phyloP scores from a whole-genome alignment of 2,329 filamentous ascomycete species.

The Paraphaeosphaeria sporulosa region DNA sequence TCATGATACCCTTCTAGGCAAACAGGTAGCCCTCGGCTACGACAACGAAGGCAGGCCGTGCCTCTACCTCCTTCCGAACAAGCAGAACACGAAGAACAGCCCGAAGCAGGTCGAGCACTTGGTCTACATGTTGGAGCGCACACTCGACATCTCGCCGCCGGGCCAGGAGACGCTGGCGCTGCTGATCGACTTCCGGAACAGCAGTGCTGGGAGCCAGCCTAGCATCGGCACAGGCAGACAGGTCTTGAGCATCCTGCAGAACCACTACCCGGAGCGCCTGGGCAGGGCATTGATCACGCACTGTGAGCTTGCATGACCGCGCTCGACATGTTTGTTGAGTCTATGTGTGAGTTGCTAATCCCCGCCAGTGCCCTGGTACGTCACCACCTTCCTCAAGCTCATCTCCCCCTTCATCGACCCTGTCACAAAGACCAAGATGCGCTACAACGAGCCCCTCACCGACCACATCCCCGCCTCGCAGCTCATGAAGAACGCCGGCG shows the following conservation, averaged over 20 bases:
- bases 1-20: slow-evolving; percentile 56
- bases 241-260: slow-evolving; percentile 90
- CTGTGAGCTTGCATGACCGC: slow-evolving; percentile 59
- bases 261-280: slow-evolving; percentile 92
- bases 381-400: slow-evolving; percentile 93
- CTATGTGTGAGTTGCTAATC: background rate
- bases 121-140: slow-evolving; percentile 93
- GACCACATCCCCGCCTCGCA: slow-evolving; percentile 83
- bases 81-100: slow-evolving; percentile 89
- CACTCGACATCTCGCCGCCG: slow-evolving; percentile 84
- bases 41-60: slow-evolving; percentile 87
- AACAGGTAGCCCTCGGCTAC: slow-evolving; percentile 88
- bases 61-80: slow-evolving; percentile 86
- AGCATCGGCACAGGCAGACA: slow-evolving; percentile 78
- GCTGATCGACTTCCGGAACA: slow-evolving; percentile 89
- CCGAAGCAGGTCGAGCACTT: slow-evolving; percentile 91
- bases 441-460: slow-evolving; percentile 92
- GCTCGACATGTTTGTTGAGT: background rate
- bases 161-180: slow-evolving; percentile 87
- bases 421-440: slow-evolving; percentile 90
- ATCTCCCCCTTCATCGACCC: slow-evolving; percentile 98
- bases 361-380: slow-evolving; percentile 82
- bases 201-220: slow-evolving; percentile 78
- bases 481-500: slow-evolving; percentile 80
- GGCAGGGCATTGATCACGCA: slow-evolving; percentile 91